These are phyloP conservation scores for Umbelopsis vinacea DNA, from an alignment of 192 early-diverging fungal species.

Conservation along the genomic window DNA sequence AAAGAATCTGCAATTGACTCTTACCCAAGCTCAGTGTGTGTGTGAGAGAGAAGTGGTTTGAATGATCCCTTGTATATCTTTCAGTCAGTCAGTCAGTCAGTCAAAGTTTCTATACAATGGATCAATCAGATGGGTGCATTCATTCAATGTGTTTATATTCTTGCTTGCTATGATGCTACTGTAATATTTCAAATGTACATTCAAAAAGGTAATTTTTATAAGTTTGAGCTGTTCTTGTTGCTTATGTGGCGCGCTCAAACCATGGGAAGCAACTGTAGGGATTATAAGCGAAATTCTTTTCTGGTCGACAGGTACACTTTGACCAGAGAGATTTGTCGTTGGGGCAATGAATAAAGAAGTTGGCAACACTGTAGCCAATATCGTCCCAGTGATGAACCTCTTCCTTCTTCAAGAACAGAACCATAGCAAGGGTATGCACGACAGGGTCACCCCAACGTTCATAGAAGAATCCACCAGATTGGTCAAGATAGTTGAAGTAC, in stretches of 20 bases:
- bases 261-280: constrained; percentile 38
- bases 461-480: constrained; percentile 73
- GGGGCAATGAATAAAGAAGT: constrained; percentile 70
- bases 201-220: background rate
- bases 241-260: constrained; percentile 11
- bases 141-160: no score
- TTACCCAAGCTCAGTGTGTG: background rate
- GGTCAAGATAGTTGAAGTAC: constrained; percentile 69
- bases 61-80: no score
- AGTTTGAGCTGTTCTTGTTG: background rate
- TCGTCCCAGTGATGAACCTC: constrained; percentile 77
- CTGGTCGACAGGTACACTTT: constrained; percentile 53
- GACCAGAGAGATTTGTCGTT: constrained; percentile 45
- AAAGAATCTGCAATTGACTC: constrained; percentile 6
- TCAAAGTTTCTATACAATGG: no score
- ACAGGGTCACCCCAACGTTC: constrained; percentile 77
- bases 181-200: constrained; percentile 15
- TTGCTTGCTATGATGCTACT: background rate
- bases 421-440: constrained; percentile 67
- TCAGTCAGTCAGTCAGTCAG: no score
- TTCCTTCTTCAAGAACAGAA: constrained; percentile 61
- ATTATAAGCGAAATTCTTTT: constrained; percentile 49
- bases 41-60: background rate
- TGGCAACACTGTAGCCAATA: constrained; percentile 67
- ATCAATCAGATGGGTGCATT: no score